phyloP scores from a whole-genome alignment of 2,329 filamentous ascomycete species.

The Hortaea sp. region DNA sequence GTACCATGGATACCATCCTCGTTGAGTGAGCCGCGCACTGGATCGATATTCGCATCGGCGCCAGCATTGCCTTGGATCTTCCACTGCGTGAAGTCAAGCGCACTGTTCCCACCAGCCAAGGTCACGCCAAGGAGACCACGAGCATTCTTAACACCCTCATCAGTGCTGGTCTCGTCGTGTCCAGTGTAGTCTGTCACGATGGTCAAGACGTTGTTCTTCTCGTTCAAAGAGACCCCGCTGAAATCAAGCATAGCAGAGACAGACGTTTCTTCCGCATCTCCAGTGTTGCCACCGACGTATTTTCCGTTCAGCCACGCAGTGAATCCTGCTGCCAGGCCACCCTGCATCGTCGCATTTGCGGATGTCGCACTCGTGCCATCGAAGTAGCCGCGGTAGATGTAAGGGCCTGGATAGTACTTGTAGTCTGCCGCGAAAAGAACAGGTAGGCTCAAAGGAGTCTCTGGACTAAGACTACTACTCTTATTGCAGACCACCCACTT shows the following conservation, averaged over 20 bases:
- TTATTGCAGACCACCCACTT: constrained; percentile 35
- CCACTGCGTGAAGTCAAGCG: constrained; percentile 43
- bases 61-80: constrained; percentile 49
- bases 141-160: constrained; percentile 33
- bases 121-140: constrained; percentile 45
- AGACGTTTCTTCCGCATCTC: constrained; percentile 32
- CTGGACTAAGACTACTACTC: constrained; percentile 26
- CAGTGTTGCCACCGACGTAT: constrained; percentile 47
- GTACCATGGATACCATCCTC: constrained; percentile 51
- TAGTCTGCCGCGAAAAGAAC: constrained; percentile 34
- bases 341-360: constrained; percentile 43
- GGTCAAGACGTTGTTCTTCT: constrained; percentile 38
- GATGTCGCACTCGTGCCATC: constrained; percentile 26
- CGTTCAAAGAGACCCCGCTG: constrained; percentile 33
- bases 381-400: constrained; percentile 34
- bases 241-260: constrained; percentile 40
- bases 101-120: constrained; percentile 25
- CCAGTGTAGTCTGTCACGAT: constrained; percentile 52
- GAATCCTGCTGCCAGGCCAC: constrained; percentile 48
- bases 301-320: constrained; percentile 49
- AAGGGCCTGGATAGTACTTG: constrained; percentile 31
- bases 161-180: constrained; percentile 41
- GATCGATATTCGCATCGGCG: constrained; percentile 43
- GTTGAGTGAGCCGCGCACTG: constrained; percentile 45
- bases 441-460: constrained; percentile 27